Evolutionary conservation across 2,329 filamentous ascomycete species (phyloP), one percentile per base, ranked within the genome.

Genomic region (Exophiala lecanii-corni): DNA sequence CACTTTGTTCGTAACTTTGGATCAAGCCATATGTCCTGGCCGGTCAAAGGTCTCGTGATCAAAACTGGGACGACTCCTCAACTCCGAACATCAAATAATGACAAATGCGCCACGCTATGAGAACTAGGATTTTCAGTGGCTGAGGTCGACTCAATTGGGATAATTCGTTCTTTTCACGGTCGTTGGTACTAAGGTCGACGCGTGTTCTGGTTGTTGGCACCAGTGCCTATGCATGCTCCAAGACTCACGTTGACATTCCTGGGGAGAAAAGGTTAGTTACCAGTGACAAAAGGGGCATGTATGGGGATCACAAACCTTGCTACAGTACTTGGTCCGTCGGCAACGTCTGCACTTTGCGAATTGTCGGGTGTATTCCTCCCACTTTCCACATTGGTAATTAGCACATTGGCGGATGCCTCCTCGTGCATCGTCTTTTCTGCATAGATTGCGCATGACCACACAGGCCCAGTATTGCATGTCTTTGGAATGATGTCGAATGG

Each of bases 381-480:
- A 98, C 63, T 94, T 96, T 48, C 91, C 91, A 64, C 92, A 98
- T 66, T 95, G 82, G 70, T 94, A 98, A 70, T 96, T 96, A 41
- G 92, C 92, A 64, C 92, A 98, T 63, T 98, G 92, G 43, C 92
- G 78, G 55, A 98, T 97, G 46, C 92, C 92, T 31, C 92, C 92
- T 36, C 87, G 79, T 9, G 85, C 87, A 62, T 98, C 92, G 62
- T 98, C 92, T 69, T 98, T 98, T 53, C 92, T 86, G 73, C 92
- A 98, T 37, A 98, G 78, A 62, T 98, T 98, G 53, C 92, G 80
- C 92, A 98, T 98, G 34, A 98, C 92, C 12, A 98, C 92, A 50
- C 91, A 92, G 13, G 92, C 92, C 92, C 92, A 98, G 70, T 98
- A 98, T 65, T 96, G 91, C 92, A 98, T 98, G 62, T 96, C 89